Evolutionary conservation across 2,329 filamentous ascomycete genomes (phyloP), one percentile per base, ranked within the genome.

Genomic region (Verticillium nonalfalfae): DNA sequence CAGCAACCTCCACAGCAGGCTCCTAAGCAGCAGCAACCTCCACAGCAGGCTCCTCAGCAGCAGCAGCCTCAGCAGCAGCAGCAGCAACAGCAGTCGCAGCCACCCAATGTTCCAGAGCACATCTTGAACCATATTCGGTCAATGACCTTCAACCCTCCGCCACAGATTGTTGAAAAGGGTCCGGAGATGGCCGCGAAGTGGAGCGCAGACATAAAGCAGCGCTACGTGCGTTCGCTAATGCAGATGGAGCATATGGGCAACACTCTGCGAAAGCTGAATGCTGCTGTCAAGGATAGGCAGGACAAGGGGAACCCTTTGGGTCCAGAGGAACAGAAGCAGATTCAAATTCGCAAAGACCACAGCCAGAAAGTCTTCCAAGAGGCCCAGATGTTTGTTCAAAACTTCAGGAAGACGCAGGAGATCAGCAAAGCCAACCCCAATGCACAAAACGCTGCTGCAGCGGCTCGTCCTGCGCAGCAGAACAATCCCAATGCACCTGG

Each of bases 41-140:
- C 35, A 39, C 65, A 15, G 57, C 65, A 15, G 31, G 65, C 15
- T 35, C 55, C 35, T 61, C 67, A 31, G 18, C 65, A 40, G 45
- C 62, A 35, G 18, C 60, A 26, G 60, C 58, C 38, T 61, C 61
- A 18, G 58, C 68, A 7, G 62, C 63, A 7, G 36, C 63, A 7
- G 60, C 60, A 69, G 66, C 54, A 31, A 1, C 57, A 59, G 31
- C 57, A 21, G 2, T 4, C 13, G 15, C 66, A 68, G 4, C 68
- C 70, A 58, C 70, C 62, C 69, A 59, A 65, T 67, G 68, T 81
- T 4, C 76, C 79, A 0, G 74, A 79, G 0, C 73, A 76, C 31
- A 77, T 85, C 39, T 65, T 80, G 61, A 71, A 77, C 5, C 81
- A 82, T 62, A 72, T 84, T 21, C 78, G 73, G 15, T 75, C 77